Percentiles rank a stretch among this genome's conserved stretches.
These are phyloP conservation scores for Bipolaris sorokiniana DNA, from an alignment of 2,329 filamentous ascomycete genomes.

Conservation along the genomic window DNA sequence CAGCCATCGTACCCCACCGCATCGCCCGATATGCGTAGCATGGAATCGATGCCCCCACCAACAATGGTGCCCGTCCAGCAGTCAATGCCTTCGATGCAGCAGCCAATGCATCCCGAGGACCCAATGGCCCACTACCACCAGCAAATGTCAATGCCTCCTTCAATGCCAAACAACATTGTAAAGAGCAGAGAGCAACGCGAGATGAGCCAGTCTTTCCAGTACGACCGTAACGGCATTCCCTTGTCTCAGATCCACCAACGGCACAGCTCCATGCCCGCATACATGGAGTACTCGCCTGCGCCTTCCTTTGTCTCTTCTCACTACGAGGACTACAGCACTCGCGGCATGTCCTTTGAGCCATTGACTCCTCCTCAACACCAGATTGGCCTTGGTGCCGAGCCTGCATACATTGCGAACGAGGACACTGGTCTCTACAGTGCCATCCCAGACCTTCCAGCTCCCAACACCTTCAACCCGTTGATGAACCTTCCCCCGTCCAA, in stretches of 20 bases:
- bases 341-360: slow-evolving; percentile 94
- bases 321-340: slow-evolving; percentile 96
- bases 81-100: slow-evolving; percentile 49
- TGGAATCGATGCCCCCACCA: slow-evolving; percentile 93
- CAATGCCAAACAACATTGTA: slow-evolving; percentile 74
- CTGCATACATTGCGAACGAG: slow-evolving; percentile 97
- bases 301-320: slow-evolving; percentile 99
- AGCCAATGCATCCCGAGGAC: slow-evolving; percentile 65
- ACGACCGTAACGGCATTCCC: slow-evolving; percentile 90
- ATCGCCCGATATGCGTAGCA: slow-evolving; percentile 86
- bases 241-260: slow-evolving; percentile 84
- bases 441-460: slow-evolving; percentile 83
- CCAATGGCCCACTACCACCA: slow-evolving; percentile 74
- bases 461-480: slow-evolving; percentile 81
- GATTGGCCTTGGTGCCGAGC: slow-evolving; percentile 79
- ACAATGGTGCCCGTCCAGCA: slow-evolving; percentile 69
- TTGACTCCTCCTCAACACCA: slow-evolving; percentile 94
- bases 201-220: slow-evolving; percentile 74
- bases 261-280: slow-evolving; percentile 98
- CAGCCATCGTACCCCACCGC: slow-evolving; percentile 75
- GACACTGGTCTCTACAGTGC: slow-evolving; percentile 95
- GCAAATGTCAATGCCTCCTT: slow-evolving; percentile 74
- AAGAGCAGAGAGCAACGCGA: slow-evolving; percentile 88
- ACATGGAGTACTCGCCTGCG: slow-evolving; percentile 96
- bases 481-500: slow-evolving; percentile 90